Base-by-base conservation (phyloP, 345 rosid species). In the Barbarea vulgaris region DNA sequence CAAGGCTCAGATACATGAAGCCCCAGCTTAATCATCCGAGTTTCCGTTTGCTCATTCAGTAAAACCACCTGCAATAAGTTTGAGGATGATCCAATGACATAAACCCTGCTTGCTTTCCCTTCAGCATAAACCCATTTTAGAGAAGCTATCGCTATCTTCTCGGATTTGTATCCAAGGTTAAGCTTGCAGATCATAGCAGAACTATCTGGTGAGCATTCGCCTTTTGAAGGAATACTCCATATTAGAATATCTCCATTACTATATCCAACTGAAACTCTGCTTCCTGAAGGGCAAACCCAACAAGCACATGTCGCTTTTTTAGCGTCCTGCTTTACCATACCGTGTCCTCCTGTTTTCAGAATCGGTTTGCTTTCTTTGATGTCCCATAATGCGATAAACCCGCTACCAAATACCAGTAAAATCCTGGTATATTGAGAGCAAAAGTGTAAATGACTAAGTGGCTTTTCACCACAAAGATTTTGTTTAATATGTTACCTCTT, bases 221-320 rank as follows among this genome's bases (percentile, higher is more conserved):
- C 58, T 51, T 74, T 85, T 3, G 75, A 48, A 71, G 92, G 87
- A 79, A 88, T 72, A 72, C 83, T 84, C 95, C 96, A 91, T 46
- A 89, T 80, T 17, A 81, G 78, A 67, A 94, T 86, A 33, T 94
- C 98, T 6, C 97, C 98, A 33, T 81, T 91, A 62, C 78, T 88
- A 79, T 89, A 94, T 21, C 98, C 97, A 73, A 91, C 84, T 28
- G 84, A 87, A 77, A 88, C 86, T 86, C 82, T 94, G 84, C 85
- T 89, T 76, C 97, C 97, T 66, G 78, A 56, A 21, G 96, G 93
- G 39, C 98, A 94, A 44, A 83, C 90, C 98, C 97, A 94, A 59
- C 96, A 86, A 44, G 96, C 96, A 58, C 87, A 85, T 41, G 97
- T 89, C 63, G 79, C 93, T 81, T 84, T 86, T 86, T 88, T 94